Evolutionary conservation across 345 rosid species (phyloP).

Genomic region (Sisymbrium irio): DNA sequence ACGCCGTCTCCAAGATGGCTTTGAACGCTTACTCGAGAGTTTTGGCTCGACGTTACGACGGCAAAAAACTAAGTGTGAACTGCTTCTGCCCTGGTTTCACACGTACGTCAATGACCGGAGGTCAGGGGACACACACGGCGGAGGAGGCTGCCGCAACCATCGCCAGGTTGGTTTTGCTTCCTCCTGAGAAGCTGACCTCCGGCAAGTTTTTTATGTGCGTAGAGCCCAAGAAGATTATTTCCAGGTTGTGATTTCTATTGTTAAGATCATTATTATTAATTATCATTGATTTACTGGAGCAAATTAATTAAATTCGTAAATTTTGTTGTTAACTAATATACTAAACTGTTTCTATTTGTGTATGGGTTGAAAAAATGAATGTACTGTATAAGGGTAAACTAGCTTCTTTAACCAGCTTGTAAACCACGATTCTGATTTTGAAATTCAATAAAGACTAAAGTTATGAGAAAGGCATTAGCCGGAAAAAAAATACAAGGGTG

Average conservation of each 20-base stretch:
- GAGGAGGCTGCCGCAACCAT: slow-evolving; percentile 50
- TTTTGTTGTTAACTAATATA: not conserved
- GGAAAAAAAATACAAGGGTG: no score
- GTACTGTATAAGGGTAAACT: not conserved
- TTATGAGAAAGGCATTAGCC: no score
- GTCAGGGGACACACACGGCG: slow-evolving; percentile 65
- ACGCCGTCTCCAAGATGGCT: slow-evolving; percentile 84
- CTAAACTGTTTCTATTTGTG: not conserved
- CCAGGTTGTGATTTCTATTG: slow-evolving; percentile 14
- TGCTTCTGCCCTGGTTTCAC: slow-evolving; percentile 90
- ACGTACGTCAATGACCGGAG: slow-evolving; percentile 74
- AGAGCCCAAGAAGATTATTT: slow-evolving; percentile 16
- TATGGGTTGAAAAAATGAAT: not conserved
- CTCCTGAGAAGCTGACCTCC: slow-evolving; percentile 44
- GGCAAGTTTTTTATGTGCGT: slow-evolving; percentile 53
- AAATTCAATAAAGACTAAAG: not conserved
- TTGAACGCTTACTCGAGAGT: slow-evolving; percentile 70
- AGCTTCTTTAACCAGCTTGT: not conserved
- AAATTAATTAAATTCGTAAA: not conserved
- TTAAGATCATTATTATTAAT: not conserved
- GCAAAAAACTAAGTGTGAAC: slow-evolving; percentile 48
- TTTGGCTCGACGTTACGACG: slow-evolving; percentile 44
- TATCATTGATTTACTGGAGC: not conserved
- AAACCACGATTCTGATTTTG: not conserved
- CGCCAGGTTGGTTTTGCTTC: slow-evolving; percentile 49